These are phyloP conservation scores for Yamadazyma epiphylla DNA, from an alignment of 1,139 yeast genomes.

Conservation along the genomic window DNA sequence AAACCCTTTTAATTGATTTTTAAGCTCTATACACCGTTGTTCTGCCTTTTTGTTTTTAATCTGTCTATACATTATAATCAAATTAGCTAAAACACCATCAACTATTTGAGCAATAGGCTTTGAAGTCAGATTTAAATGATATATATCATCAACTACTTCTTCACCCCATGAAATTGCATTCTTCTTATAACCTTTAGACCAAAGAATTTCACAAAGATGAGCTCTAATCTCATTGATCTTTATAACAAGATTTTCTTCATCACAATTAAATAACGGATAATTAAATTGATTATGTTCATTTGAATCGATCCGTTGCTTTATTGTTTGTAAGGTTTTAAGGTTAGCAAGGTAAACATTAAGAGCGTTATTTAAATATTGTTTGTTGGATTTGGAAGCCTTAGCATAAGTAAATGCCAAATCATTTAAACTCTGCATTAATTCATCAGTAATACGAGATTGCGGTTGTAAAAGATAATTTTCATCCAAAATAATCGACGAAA, in stretches of 20 bases:
- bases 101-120: conserved; percentile 29
- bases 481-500: conserved; percentile 24
- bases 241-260: conserved; percentile 24
- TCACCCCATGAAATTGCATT: conserved; percentile 66
- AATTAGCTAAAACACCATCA: conserved; percentile 26
- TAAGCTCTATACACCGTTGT: conserved; percentile 26
- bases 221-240: conserved; percentile 42
- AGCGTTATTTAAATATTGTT: conserved; percentile 20
- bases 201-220: conserved; percentile 62
- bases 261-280: conserved; percentile 38
- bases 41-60: conserved; percentile 21
- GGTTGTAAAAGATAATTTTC: conserved; percentile 23
- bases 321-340: conserved; percentile 22
- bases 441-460: conserved; percentile 35
- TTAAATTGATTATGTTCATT: conserved; percentile 22
- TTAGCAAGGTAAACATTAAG: conserved; percentile 38
- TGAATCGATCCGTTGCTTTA: conserved; percentile 17
- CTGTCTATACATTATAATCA: conserved; percentile 29
- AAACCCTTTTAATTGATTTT: conserved; percentile 16
- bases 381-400: conserved; percentile 14
- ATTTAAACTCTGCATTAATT: conserved; percentile 30
- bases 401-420: conserved; percentile 34
- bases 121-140: conserved; percentile 26
- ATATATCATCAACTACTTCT: conserved; percentile 42
- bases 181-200: conserved; percentile 50